Base-by-base conservation (phyloP, 352 stramenopile species). In the Globisporangium spiculum region DNA sequence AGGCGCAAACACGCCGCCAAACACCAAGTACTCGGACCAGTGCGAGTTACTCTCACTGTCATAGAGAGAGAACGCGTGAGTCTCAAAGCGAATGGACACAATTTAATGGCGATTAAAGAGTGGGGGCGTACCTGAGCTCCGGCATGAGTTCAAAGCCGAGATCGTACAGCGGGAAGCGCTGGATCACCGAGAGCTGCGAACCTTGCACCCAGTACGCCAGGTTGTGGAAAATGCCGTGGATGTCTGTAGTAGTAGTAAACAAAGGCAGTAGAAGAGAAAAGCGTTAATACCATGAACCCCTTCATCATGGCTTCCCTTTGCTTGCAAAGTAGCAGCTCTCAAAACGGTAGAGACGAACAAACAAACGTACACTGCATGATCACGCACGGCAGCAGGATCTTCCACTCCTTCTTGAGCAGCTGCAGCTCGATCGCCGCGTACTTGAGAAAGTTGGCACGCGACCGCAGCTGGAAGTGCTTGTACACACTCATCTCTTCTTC, bases 201-300 rank as follows among this genome's bases (percentile, higher is more conserved):
- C 61, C 82, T 67, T 96, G 88, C 61, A 96, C 83, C 75, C 84
- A 96, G 78, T 96, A 96, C 48, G 88, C 88, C 53, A 91, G 44
- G 76, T 96, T 96, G 75, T 96, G 88, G 75, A 94, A 94, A 63
- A 96, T 72, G 50, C 71, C 83, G 71, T 94, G 86, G 63, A 86
- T 69, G 74, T 96, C 81, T 92, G 69, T 20, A 60, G 27, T 32
- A 30, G 27, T 30, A 22, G n/a, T 34, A 16, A 50, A 44, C 1
- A 8, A 50, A 38, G 14, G 36, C 3, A 52, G 27, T 32, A 32
- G 27, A 32, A 32, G 27, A 32, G 27, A 3, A 30, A 18, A 14
- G 44, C 18, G 27, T 32, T 36, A 12, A 57, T 9, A 48, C 1
- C 61, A 44, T 55, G 5, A 64, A n/a, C n/a, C 26, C 32, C 2